Conservation (phyloP, 2,329 filamentous ascomycete species). For the Corinectria fuckeliana region DNA sequence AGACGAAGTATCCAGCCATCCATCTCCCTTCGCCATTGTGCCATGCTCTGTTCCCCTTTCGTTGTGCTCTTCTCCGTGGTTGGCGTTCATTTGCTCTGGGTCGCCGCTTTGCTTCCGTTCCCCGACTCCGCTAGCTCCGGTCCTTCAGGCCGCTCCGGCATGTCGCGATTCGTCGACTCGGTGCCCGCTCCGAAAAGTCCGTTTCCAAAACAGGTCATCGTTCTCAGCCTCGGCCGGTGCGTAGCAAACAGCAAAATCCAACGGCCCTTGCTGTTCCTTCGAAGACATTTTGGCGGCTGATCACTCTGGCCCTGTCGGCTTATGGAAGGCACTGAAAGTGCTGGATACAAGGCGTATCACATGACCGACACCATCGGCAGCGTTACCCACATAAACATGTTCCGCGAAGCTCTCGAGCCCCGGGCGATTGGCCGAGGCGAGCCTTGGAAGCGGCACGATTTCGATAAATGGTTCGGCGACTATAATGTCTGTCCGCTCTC, state of each 20-base stretch:
- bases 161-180: slow-evolving; percentile 5
- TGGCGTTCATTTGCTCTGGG: background rate
- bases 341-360: background rate
- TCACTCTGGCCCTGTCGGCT: background rate
- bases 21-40: background rate
- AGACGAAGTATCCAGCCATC: background rate
- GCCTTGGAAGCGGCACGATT: slow-evolving; percentile 4
- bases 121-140: background rate
- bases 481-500: slow-evolving; percentile 5
- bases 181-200: background rate
- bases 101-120: background rate
- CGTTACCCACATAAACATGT: slow-evolving; percentile 8
- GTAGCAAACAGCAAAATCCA: background rate
- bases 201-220: background rate
- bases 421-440: background rate
- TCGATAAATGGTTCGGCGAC: slow-evolving; percentile 17
- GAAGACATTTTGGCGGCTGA: too few species aligned
- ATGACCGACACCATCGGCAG: slow-evolving; percentile 3
- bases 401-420: slow-evolving; percentile 7
- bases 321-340: slow-evolving; percentile 3
- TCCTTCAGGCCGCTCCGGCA: background rate
- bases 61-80: background rate
- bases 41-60: background rate
- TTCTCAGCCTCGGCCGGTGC: background rate
- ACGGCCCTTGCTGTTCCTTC: background rate